Evolutionary conservation across 371 early-diverging fungal species (phyloP).

Genomic region (Nematocida major): DNA sequence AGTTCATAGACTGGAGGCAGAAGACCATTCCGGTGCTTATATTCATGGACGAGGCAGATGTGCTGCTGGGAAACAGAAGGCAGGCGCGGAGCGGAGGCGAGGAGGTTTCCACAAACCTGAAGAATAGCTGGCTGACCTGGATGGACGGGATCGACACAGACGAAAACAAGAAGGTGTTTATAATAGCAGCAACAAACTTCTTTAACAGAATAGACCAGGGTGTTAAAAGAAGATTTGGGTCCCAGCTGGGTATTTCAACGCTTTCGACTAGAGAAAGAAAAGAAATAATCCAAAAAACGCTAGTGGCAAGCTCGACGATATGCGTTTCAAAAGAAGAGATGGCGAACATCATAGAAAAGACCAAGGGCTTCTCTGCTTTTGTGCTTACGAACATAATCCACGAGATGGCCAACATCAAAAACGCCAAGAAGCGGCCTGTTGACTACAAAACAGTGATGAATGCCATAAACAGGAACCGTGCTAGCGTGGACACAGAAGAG

Average conservation of each 20-base stretch:
- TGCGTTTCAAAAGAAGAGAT: not conserved
- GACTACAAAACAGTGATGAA: not conserved
- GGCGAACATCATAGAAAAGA: not conserved
- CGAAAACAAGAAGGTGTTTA: slow-evolving; percentile 26
- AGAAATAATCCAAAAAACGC: slow-evolving; percentile 14
- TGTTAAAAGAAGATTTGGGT: slow-evolving; percentile 53
- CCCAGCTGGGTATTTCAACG: slow-evolving; percentile 27
- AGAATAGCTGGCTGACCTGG: slow-evolving; percentile 51
- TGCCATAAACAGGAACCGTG: not conserved
- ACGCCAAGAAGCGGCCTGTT: not conserved
- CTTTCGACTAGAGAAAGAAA: slow-evolving; percentile 30
- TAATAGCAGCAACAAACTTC: slow-evolving; percentile 57
- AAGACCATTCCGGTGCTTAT: slow-evolving; percentile 45
- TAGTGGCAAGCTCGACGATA: not conserved
- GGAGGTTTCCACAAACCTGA: slow-evolving; percentile 8
- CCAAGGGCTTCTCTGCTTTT: not conserved
- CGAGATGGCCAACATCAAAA: not conserved
- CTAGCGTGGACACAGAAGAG: not conserved
- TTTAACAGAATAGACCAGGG: slow-evolving; percentile 48
- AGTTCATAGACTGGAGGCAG: slow-evolving; percentile 31
- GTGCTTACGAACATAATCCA: not conserved
- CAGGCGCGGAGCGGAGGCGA: not conserved
- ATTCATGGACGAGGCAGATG: slow-evolving; percentile 60
- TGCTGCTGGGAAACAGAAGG: slow-evolving; percentile 50
- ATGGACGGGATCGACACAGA: slow-evolving; percentile 44